Conservation (phyloP, 352 stramenopile species). For the Halophytophthora polymorphica region DNA sequence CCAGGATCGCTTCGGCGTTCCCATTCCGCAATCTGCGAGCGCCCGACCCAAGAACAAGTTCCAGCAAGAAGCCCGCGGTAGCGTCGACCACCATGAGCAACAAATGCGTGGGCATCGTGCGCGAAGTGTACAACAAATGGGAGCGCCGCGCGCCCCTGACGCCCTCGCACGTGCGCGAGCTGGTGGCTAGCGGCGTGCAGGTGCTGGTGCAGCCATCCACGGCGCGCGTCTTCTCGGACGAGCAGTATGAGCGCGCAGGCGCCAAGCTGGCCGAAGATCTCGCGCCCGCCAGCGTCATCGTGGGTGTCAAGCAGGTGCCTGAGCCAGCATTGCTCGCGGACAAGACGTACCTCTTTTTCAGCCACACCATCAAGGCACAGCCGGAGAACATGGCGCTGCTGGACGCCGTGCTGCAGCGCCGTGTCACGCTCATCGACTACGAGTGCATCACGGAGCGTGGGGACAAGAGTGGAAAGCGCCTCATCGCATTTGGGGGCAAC, state of each 20-base stretch:
- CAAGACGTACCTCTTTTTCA: constrained; percentile 97
- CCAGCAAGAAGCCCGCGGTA: not conserved
- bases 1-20: too few species aligned
- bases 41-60: not conserved
- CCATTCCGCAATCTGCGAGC: constrained; percentile 21
- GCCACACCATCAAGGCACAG: constrained; percentile 97
- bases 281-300: constrained; percentile 84
- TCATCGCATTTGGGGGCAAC: constrained; percentile 95
- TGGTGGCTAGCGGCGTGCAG: constrained; percentile 76
- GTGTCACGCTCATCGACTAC: constrained; percentile 95
- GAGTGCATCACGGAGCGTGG: constrained; percentile 92
- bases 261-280: constrained; percentile 91
- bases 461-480: constrained; percentile 66
- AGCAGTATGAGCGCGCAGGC: constrained; percentile 89
- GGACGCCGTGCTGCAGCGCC: constrained; percentile 88
- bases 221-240: constrained; percentile 91
- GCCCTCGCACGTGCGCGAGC: constrained; percentile 84
- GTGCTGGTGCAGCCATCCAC: constrained; percentile 93
- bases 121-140: constrained; percentile 95
- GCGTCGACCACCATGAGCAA: constrained; percentile 24
- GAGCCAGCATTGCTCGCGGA: constrained; percentile 78
- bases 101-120: constrained; percentile 87
- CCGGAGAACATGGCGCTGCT: constrained; percentile 95
- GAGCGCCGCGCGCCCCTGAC: constrained; percentile 92
- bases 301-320: constrained; percentile 94